Percentiles rank a stretch among this genome's conserved stretches.
phyloP scores from a whole-genome alignment of 352 stramenopile species.

The Elongisporangium anandrum region DNA sequence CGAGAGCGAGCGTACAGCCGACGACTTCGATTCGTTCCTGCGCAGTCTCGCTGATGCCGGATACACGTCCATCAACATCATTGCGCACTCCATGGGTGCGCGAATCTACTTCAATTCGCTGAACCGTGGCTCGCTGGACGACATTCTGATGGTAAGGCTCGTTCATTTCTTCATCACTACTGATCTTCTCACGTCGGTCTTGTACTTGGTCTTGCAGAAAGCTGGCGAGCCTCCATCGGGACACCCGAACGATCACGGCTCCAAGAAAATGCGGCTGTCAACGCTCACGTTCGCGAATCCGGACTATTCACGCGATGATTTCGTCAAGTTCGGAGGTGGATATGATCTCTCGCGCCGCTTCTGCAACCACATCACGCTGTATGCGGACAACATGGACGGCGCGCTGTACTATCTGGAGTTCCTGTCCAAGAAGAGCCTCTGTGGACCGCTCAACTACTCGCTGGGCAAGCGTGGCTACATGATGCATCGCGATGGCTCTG shows the following conservation, averaged over 20 bases:
- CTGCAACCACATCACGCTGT: slow-evolving; percentile 64
- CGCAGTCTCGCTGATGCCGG: slow-evolving; percentile 55
- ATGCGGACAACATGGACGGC: slow-evolving; percentile 66
- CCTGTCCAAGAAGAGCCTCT: slow-evolving; percentile 37
- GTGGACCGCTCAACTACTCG: slow-evolving; percentile 42
- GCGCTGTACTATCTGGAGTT: slow-evolving; percentile 75
- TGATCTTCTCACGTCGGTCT: neutral
- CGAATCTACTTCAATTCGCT: slow-evolving; percentile 53
- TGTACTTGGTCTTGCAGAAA: neutral
- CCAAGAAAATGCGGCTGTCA: slow-evolving; percentile 23
- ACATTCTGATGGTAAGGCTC: slow-evolving; percentile 34
- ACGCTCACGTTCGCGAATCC: slow-evolving; percentile 79
- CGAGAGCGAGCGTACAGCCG: slow-evolving; percentile 35
- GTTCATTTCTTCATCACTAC: neutral
- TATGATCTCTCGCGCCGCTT: slow-evolving; percentile 58
- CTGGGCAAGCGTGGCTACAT: slow-evolving; percentile 45
- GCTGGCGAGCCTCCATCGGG: neutral
- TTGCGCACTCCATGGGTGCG: slow-evolving; percentile 62
- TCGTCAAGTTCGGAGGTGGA: slow-evolving; percentile 42
- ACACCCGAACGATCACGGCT: neutral
- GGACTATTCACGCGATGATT: slow-evolving; percentile 68
- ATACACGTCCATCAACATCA: slow-evolving; percentile 60
- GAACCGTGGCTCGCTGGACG: slow-evolving; percentile 35
- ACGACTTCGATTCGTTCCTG: slow-evolving; percentile 43
- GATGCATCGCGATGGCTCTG: slow-evolving; percentile 31